Percentiles rank a stretch among this genome's conserved stretches.
phyloP scores from a whole-genome alignment of 2,329 filamentous ascomycete species.

The Phyllosticta paracitricarpa region DNA sequence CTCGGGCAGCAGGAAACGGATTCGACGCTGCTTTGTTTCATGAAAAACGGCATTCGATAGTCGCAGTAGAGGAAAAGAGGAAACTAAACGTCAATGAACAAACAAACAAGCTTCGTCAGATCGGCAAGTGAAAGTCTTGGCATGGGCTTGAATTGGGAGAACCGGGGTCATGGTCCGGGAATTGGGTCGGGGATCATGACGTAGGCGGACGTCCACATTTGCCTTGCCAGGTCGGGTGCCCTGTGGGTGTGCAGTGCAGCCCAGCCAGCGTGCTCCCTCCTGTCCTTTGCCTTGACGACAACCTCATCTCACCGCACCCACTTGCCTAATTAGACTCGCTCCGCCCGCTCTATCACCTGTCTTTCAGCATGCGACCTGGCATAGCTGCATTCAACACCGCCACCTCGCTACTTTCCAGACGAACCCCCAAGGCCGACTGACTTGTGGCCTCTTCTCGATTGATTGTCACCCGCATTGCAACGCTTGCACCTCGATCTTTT shows the following conservation, averaged over 20 bases:
- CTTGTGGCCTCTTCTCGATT: neutral
- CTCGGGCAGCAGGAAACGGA: neutral
- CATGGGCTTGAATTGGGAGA: neutral
- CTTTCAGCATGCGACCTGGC: neutral
- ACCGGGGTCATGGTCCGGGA: neutral
- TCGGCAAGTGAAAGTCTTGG: neutral
- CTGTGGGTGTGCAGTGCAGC: no score
- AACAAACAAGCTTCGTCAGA: neutral
- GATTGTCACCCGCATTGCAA: neutral
- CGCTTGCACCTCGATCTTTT: neutral
- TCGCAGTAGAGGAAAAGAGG: neutral
- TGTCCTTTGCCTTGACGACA: no score
- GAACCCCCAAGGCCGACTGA: neutral
- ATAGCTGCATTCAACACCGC: neutral
- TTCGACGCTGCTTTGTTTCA: neutral
- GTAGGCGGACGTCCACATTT: no score
- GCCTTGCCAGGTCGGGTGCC: no score
- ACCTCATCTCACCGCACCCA: neutral
- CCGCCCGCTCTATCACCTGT: neutral
- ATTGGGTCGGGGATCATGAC: neutral
- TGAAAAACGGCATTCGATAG: neutral
- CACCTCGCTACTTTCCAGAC: neutral
- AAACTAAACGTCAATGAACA: neutral
- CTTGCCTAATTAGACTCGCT: neutral
- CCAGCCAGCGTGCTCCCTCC: neutral